Conservation (phyloP, 2,329 filamentous ascomycete genomes). For the Juglanconis juglandina region DNA sequence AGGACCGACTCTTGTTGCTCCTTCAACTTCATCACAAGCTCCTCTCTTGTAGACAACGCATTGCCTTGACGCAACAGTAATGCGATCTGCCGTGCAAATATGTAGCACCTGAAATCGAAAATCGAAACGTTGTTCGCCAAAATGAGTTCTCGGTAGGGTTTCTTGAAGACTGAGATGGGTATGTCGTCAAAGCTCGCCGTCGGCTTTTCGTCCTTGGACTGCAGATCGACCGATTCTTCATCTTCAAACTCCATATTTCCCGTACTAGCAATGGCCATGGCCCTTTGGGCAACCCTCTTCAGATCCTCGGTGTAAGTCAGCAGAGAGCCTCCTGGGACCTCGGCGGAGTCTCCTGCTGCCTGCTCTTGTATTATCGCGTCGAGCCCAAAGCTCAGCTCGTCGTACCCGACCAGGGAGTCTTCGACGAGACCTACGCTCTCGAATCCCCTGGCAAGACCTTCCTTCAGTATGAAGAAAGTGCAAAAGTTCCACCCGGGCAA, state of each 20-base stretch:
- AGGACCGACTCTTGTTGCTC: constrained; percentile 59
- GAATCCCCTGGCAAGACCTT: constrained; percentile 87
- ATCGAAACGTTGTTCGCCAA: constrained; percentile 91
- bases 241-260: constrained; percentile 29
- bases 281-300: constrained; percentile 54
- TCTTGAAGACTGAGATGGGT: constrained; percentile 61
- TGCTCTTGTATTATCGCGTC: constrained; percentile 80
- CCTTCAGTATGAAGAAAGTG: constrained; percentile 97
- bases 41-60: constrained; percentile 59
- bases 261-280: constrained; percentile 36
- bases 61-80: constrained; percentile 82
- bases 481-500: constrained; percentile 98
- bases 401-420: constrained; percentile 90
- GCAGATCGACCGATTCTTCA: constrained; percentile 32
- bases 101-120: constrained; percentile 91
- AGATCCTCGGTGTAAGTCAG: constrained; percentile 71
- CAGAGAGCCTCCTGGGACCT: constrained; percentile 69
- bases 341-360: constrained; percentile 51
- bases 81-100: constrained; percentile 84
- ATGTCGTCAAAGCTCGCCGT: constrained; percentile 51
- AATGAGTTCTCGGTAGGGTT: constrained; percentile 88
- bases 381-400: constrained; percentile 84
- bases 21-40: constrained; percentile 58
- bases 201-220: constrained; percentile 29
- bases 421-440: constrained; percentile 95